Percentiles rank a stretch among this genome's conserved stretches.
Conservation (phyloP, 2,329 filamentous ascomycete species). For the Daldinia sp. region DNA sequence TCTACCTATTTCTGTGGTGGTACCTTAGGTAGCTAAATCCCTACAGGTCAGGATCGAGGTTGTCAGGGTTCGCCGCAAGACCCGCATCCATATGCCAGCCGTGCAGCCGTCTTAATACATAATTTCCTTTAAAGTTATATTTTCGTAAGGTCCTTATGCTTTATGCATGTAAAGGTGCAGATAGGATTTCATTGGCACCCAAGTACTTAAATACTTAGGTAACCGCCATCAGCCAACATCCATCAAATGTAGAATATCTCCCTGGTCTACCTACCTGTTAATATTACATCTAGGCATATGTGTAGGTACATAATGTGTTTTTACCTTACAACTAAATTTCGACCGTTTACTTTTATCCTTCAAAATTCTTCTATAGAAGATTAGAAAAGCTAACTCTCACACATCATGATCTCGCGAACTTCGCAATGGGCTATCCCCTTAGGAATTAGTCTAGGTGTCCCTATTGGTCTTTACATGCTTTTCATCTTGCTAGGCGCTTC, state of each 20-base stretch:
- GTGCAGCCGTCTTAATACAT: background rate
- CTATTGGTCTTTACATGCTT: constrained; percentile 73
- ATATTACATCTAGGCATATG: background rate
- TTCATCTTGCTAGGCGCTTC: constrained; percentile 75
- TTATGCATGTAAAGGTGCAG: background rate
- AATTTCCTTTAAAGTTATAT: background rate
- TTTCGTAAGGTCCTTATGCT: background rate
- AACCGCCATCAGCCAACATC: background rate
- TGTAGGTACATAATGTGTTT: background rate
- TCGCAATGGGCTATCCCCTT: constrained; percentile 53
- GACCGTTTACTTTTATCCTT: background rate
- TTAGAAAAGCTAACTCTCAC: background rate
- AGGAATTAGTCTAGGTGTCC: constrained; percentile 67
- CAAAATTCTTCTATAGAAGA: background rate
- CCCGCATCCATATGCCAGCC: constrained; percentile 2
- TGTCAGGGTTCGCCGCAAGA: constrained; percentile 8
- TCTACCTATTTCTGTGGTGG: background rate
- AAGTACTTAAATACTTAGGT: background rate
- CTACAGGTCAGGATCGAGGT: constrained; percentile 2
- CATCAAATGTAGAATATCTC: background rate
- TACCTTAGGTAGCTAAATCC: constrained; percentile 11
- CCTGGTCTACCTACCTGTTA: no score
- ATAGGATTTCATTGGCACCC: background rate
- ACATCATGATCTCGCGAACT: constrained; percentile 49
- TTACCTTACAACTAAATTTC: background rate